Base-by-base conservation (phyloP, 768 basidiomycete genomes). In the Leccinum boreale region DNA sequence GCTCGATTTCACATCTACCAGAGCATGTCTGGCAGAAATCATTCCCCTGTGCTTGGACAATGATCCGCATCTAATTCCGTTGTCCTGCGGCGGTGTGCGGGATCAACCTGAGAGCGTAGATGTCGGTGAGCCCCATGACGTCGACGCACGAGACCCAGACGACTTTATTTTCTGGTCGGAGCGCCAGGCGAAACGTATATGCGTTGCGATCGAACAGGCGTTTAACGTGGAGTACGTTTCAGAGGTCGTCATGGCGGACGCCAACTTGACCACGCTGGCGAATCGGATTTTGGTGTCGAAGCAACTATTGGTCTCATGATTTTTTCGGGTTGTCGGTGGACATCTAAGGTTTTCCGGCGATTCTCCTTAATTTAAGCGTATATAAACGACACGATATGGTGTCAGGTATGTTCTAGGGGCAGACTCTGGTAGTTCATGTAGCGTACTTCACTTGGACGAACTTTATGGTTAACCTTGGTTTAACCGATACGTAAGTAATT, bases 161-260 rank as follows among this genome's bases (percentile, higher is more conserved):
- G 95, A 98, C 74, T 98, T 99, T 72, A 82, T 84, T 48, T 94
- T 99, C 76, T 96, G 94, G 92, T 88, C 88, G 2, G 87, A 90
- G 65, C 77, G 79, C 45, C 96, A 99, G 71, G 97, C 96, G 56
- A 89, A 87, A 73, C 84, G 92, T 54, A 98, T 99, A 63, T 89
- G 88, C 52, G 74, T 77, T 19, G 87, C 85, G 26, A 85, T 96
- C 57, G 77, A 90, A 63, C 84, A 92, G 70, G 83, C 88, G 29
- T 98, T 97, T 73, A 85, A 81, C 24, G 89, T 98, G 42, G 95
- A 98, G 67, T 88, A 94, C 69, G 87, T 86, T 9, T 83, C 86
- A 23, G 92, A 96, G 67, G 94, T 99, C 36, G 81, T 99, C 50
- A 79, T 98, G 49, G 96, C 93, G 3, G 94, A 97, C 66, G 94